phyloP scores from a whole-genome alignment of 2,329 filamentous ascomycete genomes.

The Chrysoporthe deuterocubensis region DNA sequence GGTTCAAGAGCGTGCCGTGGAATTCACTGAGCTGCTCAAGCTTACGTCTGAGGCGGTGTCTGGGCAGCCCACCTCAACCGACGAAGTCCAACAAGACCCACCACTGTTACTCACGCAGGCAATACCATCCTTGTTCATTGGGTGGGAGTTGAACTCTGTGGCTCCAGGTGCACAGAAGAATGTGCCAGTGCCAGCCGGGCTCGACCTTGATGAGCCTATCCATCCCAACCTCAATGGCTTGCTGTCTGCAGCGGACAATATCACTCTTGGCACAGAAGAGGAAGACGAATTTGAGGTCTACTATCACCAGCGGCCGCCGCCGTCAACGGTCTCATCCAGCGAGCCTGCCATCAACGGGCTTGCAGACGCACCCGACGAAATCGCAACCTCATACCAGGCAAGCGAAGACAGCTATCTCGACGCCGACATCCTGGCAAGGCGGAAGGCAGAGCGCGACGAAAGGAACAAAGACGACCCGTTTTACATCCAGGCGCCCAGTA shows the following conservation, averaged over 20 bases:
- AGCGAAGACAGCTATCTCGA: conserved; percentile 71
- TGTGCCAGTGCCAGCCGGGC: conserved; percentile 74
- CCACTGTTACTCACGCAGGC: conserved; percentile 88
- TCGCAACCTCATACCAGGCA: conserved; percentile 59
- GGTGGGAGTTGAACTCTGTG: conserved; percentile 90
- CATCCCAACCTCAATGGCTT: conserved; percentile 73
- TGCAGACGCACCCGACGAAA: conserved; percentile 50
- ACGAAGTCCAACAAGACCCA: conserved; percentile 63
- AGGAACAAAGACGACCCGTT: conserved; percentile 93
- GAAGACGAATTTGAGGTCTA: conserved; percentile 71
- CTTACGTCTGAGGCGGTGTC: conserved; percentile 81
- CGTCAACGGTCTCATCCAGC: conserved; percentile 54
- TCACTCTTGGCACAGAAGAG: conserved; percentile 54
- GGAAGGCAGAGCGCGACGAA: conserved; percentile 77
- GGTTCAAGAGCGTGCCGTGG: conserved; percentile 91
- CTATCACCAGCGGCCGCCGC: conserved; percentile 61
- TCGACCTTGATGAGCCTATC: conserved; percentile 83
- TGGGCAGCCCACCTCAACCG: conserved; percentile 63
- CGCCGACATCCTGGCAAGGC: conserved; percentile 72
- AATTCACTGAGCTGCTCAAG: conserved; percentile 88
- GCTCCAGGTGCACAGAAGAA: conserved; percentile 81
- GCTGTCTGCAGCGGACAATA: conserved; percentile 61
- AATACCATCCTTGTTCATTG: conserved; percentile 83
- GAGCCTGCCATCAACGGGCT: conserved; percentile 62
- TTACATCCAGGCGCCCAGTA: conserved; percentile 66